phyloP scores from a whole-genome alignment of 1,139 yeast species.

The Entelexis sorbosivorans region DNA sequence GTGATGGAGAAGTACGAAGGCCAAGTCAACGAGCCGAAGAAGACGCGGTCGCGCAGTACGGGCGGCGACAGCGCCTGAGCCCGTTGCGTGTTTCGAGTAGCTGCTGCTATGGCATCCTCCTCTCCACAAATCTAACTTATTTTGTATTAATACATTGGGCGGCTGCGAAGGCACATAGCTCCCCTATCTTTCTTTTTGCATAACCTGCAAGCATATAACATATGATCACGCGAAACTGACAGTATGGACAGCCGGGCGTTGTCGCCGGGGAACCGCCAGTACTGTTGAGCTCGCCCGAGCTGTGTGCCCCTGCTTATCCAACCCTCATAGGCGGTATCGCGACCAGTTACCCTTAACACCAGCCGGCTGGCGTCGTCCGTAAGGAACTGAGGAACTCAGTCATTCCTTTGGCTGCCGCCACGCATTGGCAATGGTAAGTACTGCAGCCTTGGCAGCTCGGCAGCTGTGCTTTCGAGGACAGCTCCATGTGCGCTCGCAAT shows the following conservation, averaged over 20 bases:
- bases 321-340: neutral
- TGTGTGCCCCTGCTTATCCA: too few relatives aligned
- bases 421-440: neutral
- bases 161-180: neutral
- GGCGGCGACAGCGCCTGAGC: neutral
- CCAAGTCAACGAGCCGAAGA: slow-evolving; percentile 26
- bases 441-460: neutral
- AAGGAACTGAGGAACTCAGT: neutral
- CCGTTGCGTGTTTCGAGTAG: too few relatives aligned
- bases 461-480: neutral
- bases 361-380: neutral
- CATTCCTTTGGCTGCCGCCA: neutral
- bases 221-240: too few relatives aligned
- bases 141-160: neutral
- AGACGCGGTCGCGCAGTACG: slow-evolving; percentile 7
- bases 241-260: too few relatives aligned
- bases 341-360: neutral
- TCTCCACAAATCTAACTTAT: neutral
- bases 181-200: too few relatives aligned
- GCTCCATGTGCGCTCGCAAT: neutral
- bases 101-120: too few relatives aligned
- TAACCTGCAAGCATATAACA: too few relatives aligned
- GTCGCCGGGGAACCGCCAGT: too few relatives aligned
- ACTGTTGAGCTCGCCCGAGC: too few relatives aligned
- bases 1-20: slow-evolving; percentile 50